Evolutionary conservation across 345 rosid genomes (phyloP), one percentile per base, ranked within the genome.

Genomic region (Ailanthus altissimus): DNA sequence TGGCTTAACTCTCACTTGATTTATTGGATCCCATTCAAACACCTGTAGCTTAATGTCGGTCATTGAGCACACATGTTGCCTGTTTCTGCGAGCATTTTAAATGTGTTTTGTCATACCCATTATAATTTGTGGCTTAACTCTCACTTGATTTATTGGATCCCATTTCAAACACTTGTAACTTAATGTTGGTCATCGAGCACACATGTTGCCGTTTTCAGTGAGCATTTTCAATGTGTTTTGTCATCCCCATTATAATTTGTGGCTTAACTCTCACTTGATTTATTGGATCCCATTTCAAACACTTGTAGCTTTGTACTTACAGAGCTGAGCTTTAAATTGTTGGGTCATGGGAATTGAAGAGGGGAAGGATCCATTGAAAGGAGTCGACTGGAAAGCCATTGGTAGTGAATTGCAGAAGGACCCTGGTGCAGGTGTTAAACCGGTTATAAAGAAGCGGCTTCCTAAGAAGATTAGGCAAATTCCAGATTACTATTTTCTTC

Each of bases 401-500:
- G 97, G 92, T 7, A 79, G 82, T 67, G 91, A 90, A 78, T 74
- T 82, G 85, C 93, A 90, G 85, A 93, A 89, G 78, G 86, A 89
- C 62, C 91, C 96, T 21, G 61, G 87, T 65, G 86, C 81, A 8
- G 81, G 86, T 62, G 79, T 77, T 8, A 90, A 92, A 82, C 74
- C 67, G 61, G 81, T 72, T 45, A 72, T 85, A 80, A 92, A 89
- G 83, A 92, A 91, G 82, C 88, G 93, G 68, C 87, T 91, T 15
- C 97, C 98, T 0, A 92, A 85, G 73, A 94, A 86, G 81, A 86
- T 93, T 77, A 90, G 97, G 75, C 92, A 90, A 60, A 93, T 92
- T 75, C 97, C 97, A 65, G 99, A 92, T 15, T 92, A 82, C 77
- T 96, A 96, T 82, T 96, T 93, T 81, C 92, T 96, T 67, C 99